A percentile compares a stretch with the other conserved stretches of the same genome.
Evolutionary conservation across 192 early-diverging fungal species (phyloP).

Genomic region (Backusella macrospora): DNA sequence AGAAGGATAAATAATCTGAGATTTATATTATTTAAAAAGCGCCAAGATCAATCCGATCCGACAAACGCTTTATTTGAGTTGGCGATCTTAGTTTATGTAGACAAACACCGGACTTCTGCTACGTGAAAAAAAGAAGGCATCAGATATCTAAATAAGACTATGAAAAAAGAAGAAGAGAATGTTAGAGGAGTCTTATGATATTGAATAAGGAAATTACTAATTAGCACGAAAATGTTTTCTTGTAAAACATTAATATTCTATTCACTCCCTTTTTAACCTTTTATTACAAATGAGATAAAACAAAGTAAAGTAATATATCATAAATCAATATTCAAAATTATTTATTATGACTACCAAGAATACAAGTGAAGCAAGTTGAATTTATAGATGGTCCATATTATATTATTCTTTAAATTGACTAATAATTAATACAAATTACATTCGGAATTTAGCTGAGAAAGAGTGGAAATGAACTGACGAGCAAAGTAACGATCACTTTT

Average conservation of each 20-base stretch:
- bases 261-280: background rate
- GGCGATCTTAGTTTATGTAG: background rate
- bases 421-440: background rate
- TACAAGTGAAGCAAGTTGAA: background rate
- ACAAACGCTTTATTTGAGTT: background rate
- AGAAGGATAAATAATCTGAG: background rate
- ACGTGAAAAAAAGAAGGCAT: background rate
- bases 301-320: background rate
- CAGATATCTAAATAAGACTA: background rate
- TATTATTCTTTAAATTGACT: conserved; percentile 8
- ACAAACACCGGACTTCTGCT: background rate
- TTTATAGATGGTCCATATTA: background rate
- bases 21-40: background rate
- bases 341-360: background rate
- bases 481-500: background rate
- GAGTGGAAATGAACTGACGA: background rate
- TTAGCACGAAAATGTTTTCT: background rate
- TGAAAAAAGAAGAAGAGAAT: background rate
- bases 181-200: background rate
- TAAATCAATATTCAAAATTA: background rate
- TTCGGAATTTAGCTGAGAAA: conserved; percentile 10
- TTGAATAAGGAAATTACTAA: conserved; percentile 14
- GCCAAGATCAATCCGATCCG: background rate
- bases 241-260: conserved; percentile 8
- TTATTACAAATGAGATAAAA: background rate